Evolutionary conservation across 345 rosid species (phyloP), one percentile per base, ranked within the genome.

Genomic region (Brassica rapa): DNA sequence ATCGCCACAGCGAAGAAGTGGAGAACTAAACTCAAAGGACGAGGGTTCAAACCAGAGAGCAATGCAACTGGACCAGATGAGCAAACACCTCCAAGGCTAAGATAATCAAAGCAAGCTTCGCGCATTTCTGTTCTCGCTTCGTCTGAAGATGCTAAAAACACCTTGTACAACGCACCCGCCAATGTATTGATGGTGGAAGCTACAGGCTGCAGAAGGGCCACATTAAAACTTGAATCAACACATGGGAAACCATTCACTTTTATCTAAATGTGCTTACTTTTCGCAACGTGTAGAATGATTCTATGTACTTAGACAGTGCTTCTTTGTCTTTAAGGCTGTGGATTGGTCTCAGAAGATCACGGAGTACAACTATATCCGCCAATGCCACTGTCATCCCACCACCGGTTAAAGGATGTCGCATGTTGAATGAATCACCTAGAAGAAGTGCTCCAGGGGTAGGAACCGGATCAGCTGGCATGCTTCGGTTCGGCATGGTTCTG

Each of bases 361-460:
- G 84, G 3, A 87, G 84, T 5, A 87, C 73, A 61, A 84, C 85
- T n/a, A 87, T 84, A 79, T 84, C 90, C 1, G 88, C 81, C 72
- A 85, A 69, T 27, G 87, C 87, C 24, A 84, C 90, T 3, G 90
- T 87, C 90, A 87, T 87, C 32, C 88, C 90, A 71, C 88, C 87
- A 9, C 88, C 88, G 3, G 90, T 87, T 85, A 84, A 79, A 71
- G 88, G 90, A 79, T 87, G 90, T 5, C 87, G 84, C 88, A 85
- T 85, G 76, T 85, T 87, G 84, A 85, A 85, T 65, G 90, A 82
- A 82, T 85, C 88, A 4, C 90, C 90, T 8, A 85, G 73, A 41
- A 87, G 82, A 78, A 85, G 87, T 6, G 88, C 90, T 53, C 90
- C 88, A 32, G 83, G 86, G 29, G 83, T 84, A 24, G 79, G 84